Base-by-base conservation (phyloP, 1,284 basidiomycete genomes). In the Pisolithus thermaeus region DNA sequence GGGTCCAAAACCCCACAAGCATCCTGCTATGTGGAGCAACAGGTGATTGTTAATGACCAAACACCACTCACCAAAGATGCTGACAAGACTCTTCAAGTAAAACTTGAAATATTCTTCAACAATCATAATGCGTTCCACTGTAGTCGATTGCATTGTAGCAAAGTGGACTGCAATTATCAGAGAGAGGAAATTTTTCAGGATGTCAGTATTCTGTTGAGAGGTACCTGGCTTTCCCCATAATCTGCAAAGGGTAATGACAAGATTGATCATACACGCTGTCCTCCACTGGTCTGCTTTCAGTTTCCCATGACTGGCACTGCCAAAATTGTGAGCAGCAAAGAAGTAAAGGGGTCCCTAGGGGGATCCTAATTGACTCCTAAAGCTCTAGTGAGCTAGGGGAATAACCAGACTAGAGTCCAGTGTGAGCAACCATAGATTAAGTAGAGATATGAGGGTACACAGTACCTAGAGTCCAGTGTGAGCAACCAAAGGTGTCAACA, bases 251-350 rank as follows among this genome's bases (percentile, higher is more conserved):
- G 58, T 58, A 12, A 60, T 56, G n/a, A 54, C 43, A 12, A 66
- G 47, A 30, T 52, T 49, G 16, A 67, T 52, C 1, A 54, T 55
- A 32, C 55, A 56, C 4, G 55, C 49, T 8, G 59, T 59, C 2
- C 58, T 28, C 62, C 61, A 67, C 27, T 65, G 57, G 48, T 66
- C 63, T 1, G 64, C 64, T 30, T 54, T 61, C 23, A 66, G 54
- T 38, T 58, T 63, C 12, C 61, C 60, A 35, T 58, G 58, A 28
- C 25, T n/a, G 16, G 12, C 1, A 30, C 42, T 44, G 7, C 42
- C 42, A 44, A 44, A 20, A 14, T 44, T 44, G 42, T n/a, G n/a
- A n/a, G n/a, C n/a, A n/a, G n/a, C n/a, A n/a, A n/a, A n/a, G n/a
- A n/a, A n/a, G n/a, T n/a, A n/a, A n/a, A n/a, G n/a, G n/a, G n/a